Percentiles rank a stretch among this genome's conserved stretches.
Conservation (phyloP, 2,329 filamentous ascomycete genomes). For the Apiospora koreana region DNA sequence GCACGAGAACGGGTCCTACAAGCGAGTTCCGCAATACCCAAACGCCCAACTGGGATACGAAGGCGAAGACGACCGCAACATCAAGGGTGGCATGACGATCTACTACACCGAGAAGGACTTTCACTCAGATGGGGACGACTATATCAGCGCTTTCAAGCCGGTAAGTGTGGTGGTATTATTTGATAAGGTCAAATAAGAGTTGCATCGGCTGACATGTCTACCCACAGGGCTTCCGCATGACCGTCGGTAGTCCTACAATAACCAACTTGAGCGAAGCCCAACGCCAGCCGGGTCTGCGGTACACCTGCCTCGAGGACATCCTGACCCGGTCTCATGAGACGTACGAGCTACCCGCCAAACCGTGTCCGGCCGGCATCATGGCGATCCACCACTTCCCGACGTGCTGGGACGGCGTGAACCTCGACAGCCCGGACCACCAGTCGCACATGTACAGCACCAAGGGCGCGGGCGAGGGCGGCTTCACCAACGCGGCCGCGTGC, state of each 20-base stretch:
- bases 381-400: slow-evolving; percentile 42
- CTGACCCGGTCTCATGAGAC: slow-evolving; percentile 41
- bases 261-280: slow-evolving; percentile 29
- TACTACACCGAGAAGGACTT: slow-evolving; percentile 34
- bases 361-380: slow-evolving; percentile 43
- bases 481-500: slow-evolving; percentile 27
- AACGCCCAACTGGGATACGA: slow-evolving; percentile 12
- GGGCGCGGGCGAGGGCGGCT: not conserved
- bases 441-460: slow-evolving; percentile 49
- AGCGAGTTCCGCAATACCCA: slow-evolving; percentile 27
- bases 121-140: slow-evolving; percentile 30
- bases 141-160: slow-evolving; percentile 43
- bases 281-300: slow-evolving; percentile 36
- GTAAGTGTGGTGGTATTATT: no score
- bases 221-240: slow-evolving; percentile 44
- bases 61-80: not conserved
- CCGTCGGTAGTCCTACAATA: slow-evolving; percentile 36
- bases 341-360: slow-evolving; percentile 38
- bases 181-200: no score
- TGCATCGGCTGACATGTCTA: not conserved
- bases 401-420: slow-evolving; percentile 63
- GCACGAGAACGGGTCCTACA: slow-evolving; percentile 32
- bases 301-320: slow-evolving; percentile 42
- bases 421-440: slow-evolving; percentile 56
- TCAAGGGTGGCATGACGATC: slow-evolving; percentile 34